These are phyloP conservation scores for Clavariopsis aquatica DNA, from an alignment of 495 filamentous ascomycete genomes.

Conservation along the genomic window DNA sequence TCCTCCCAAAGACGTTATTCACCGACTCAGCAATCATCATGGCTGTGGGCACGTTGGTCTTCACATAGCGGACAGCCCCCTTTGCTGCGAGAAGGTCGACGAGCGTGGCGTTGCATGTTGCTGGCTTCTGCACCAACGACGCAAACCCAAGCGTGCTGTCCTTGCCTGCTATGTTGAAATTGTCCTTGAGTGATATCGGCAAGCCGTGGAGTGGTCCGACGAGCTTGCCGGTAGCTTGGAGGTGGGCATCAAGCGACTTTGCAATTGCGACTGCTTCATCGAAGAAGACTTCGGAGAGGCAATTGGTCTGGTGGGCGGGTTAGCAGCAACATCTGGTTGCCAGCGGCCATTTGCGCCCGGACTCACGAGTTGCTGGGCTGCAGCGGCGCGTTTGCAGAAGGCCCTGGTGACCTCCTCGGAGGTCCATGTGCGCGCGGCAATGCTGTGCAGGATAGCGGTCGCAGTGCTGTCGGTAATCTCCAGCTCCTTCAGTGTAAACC, in stretches of 20 bases:
- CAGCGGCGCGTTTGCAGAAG: slow-evolving; percentile 39
- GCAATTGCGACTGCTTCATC: slow-evolving; percentile 30
- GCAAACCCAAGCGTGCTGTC: slow-evolving; percentile 40
- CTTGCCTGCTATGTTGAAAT: slow-evolving; percentile 37
- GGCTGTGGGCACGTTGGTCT: slow-evolving; percentile 48
- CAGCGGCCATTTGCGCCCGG: not conserved
- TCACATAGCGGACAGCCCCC: slow-evolving; percentile 44
- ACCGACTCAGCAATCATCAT: slow-evolving; percentile 44
- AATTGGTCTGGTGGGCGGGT: slow-evolving; percentile 35
- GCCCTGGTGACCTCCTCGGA: slow-evolving; percentile 37
- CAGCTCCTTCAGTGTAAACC: slow-evolving; percentile 40
- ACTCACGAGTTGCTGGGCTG: slow-evolving; percentile 39
- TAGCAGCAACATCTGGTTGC: not conserved
- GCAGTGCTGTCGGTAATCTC: slow-evolving; percentile 37
- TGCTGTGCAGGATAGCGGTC: slow-evolving; percentile 26
- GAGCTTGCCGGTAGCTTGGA: slow-evolving; percentile 38
- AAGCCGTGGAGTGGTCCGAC: slow-evolving; percentile 39
- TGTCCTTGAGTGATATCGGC: slow-evolving; percentile 40
- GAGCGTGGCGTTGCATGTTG: slow-evolving; percentile 32
- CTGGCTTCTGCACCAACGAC: slow-evolving; percentile 52
- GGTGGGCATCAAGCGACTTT: slow-evolving; percentile 34
- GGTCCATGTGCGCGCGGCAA: slow-evolving; percentile 28
- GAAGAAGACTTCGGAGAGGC: slow-evolving; percentile 51
- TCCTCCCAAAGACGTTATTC: slow-evolving; percentile 58
- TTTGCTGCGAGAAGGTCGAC: slow-evolving; percentile 30